Base-by-base conservation (phyloP, 2,329 filamentous ascomycete species). In the Diaporthe ilicicola region DNA sequence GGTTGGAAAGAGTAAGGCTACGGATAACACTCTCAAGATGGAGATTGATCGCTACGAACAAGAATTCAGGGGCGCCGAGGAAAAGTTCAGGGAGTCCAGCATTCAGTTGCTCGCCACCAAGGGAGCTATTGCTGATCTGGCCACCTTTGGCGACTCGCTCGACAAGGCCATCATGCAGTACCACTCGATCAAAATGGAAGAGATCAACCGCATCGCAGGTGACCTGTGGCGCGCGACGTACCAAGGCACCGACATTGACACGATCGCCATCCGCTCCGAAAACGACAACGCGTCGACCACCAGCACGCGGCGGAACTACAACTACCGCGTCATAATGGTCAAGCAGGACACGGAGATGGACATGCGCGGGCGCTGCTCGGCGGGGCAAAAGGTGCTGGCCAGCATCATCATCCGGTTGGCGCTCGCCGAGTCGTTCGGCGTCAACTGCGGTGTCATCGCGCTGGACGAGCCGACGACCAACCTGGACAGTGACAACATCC, bases 331-430 rank as follows among this genome's bases (percentile, higher is more conserved):
- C 7, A 95, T 94, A 82, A 99, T 99, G 96, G 91, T 97, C 76
- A 99, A 99, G 84, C 92, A 95, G 79, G 94, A 97, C 78, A 94
- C 93, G 0, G 96, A 99, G 82, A 97, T 99, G 94, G 96, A 99
- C 83, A 99, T 99, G 96, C 94, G 96, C 73, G 97, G 96, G 1
- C 93, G 96, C 69, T 99, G 96, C 86, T 97, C 93, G 75, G 96
- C 96, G 1, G 96, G 96, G 4, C 96, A 99, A 81, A 98, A 97
- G 82, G 95, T 99, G 34, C 89, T 99, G 34, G 96, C 96, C 5
- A 94, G 92, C 81, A 99, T 99, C 83, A 97, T 99, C 82, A 98
- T 99, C 81, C 95, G 96, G 1, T 89, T 99, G 34, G 96, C 97
- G 15, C 89, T 99, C 56, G 96, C 96, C 4, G 96, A 99, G 82